Evolutionary conservation across 176 grass and related monocot species (phyloP), one percentile per base, ranked within the genome.

Genomic region (Microstegium vimineum): DNA sequence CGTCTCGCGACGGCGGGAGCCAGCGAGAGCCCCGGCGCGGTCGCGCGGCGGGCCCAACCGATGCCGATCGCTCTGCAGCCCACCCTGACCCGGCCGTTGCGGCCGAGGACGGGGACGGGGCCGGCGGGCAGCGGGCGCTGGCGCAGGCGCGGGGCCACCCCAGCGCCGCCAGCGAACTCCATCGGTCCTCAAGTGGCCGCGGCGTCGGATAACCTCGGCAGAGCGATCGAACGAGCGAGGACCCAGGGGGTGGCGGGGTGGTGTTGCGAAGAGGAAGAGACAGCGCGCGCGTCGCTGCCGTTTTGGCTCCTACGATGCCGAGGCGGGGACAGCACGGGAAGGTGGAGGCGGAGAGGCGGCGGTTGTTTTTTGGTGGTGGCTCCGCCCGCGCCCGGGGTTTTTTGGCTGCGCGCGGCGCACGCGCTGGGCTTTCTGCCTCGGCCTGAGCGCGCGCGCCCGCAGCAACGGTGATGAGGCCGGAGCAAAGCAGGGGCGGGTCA

Each of bases 1-100:
- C 84, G 89, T 43, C 61, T 88, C 73, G 81, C 0, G 16, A 8
- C 3, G 77, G 62, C 74, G 82, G 15, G 41, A 31, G 41, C n/a
- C 69, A 73, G 41, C 69, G 69, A 73, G 73, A 84, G 35, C 35
- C 17, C 38, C 73, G 63, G 73, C 12, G 45, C 26, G 62, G 18
- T 28, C 34, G 46, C 22, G 14, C 49, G 72, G 54, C 63, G 72
- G 34, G 73, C 18, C 16, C 34, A 59, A 4, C 25, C 82, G 23
- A 76, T 16, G 10, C 47, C 72, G 47, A 13, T 36, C 71, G 46
- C 71, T 23, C 45, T 62, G 3, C 10, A 12, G 62, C 23, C 51
- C 47, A 25, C 20, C 42, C 38, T 42, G 14, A 18, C 20, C 43
- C 49, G 27, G 20, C 35, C 3, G n/a, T 31, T 33, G 22, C 56